Evolutionary conservation across 495 filamentous ascomycete species (phyloP), one percentile per base, ranked within the genome.

Genomic region (Aspergillus conjunctus): DNA sequence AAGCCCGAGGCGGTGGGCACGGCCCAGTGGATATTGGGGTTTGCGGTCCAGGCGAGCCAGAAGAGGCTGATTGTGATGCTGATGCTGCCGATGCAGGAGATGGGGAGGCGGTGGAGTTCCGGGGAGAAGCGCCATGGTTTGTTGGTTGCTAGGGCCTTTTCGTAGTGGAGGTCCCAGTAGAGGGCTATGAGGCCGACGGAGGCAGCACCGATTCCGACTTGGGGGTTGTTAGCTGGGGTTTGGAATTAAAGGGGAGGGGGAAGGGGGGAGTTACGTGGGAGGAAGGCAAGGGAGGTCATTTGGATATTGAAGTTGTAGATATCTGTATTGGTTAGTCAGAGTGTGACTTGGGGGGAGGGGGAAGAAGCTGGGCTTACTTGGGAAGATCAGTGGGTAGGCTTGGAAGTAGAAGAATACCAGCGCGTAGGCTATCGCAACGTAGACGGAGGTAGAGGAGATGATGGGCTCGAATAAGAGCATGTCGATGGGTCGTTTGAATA

Each of bases 361-460:
- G 34, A 9, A 33, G 30, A 48, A 22, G 32, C 3, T 9, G 15
- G 48, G 12, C 59, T 44, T 66, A 71, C 73, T 66, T 60, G 81
- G 66, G 68, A 86, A 89, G 54, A 89, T 88, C 14, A 89, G 77
- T 0, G 87, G 87, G 65, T 82, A 89, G 5, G 83, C 81, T 54
- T 88, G 82, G 62, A 91, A 89, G 60, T 81, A 88, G 65, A 91
- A 76, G 52, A 72, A 91, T 62, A 93, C 91, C 41, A 92, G 86
- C n/a, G 83, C 83, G 68, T 91, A 92, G 14, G 85, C 79, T 4
- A 90, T 72, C 0, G 87, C 79, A 2, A 91, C 79, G 70, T 90
- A 92, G 10, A 91, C 71, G 39, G 87, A 89, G 0, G 79, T 85
- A 32, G 86, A 87, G 14, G 84, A 74, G 12, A 92, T 83, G 32